These are phyloP conservation scores for Yamadazyma aaseri DNA, from an alignment of 1,139 yeast species.

Conservation along the genomic window DNA sequence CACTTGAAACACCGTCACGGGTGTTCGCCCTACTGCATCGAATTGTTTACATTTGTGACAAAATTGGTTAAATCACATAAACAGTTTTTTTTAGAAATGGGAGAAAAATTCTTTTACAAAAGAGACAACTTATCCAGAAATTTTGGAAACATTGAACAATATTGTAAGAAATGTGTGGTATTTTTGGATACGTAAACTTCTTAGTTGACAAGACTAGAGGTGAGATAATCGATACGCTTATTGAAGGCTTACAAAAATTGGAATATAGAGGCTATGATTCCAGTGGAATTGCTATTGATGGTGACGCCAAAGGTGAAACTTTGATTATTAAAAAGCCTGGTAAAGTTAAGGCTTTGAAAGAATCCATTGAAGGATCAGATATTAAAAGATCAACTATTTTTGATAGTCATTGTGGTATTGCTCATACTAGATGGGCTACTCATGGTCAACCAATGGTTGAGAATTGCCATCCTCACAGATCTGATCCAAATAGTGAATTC, in stretches of 20 bases:
- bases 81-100: constrained; percentile 5
- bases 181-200: constrained; percentile 96
- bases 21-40: not conserved
- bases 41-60: constrained; percentile 3
- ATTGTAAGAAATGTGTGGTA: constrained; percentile 69
- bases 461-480: constrained; percentile 96
- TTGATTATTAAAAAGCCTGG: constrained; percentile 83
- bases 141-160: not conserved
- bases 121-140: constrained; percentile 2
- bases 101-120: constrained; percentile 4
- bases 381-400: constrained; percentile 63
- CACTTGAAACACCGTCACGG: no score
- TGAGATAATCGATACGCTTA: constrained; percentile 82
- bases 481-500: constrained; percentile 80
- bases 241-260: constrained; percentile 88
- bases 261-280: constrained; percentile 99
- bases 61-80: constrained; percentile 5
- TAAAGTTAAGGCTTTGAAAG: constrained; percentile 80
- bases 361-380: constrained; percentile 57
- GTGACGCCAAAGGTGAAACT: constrained; percentile 56
- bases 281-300: constrained; percentile 94
- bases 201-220: constrained; percentile 90
- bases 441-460: constrained; percentile 88
- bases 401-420: constrained; percentile 91
- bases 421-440: constrained; percentile 99